Conservation (phyloP, 441 rosid genomes). For the Adansonia grandidieri region DNA sequence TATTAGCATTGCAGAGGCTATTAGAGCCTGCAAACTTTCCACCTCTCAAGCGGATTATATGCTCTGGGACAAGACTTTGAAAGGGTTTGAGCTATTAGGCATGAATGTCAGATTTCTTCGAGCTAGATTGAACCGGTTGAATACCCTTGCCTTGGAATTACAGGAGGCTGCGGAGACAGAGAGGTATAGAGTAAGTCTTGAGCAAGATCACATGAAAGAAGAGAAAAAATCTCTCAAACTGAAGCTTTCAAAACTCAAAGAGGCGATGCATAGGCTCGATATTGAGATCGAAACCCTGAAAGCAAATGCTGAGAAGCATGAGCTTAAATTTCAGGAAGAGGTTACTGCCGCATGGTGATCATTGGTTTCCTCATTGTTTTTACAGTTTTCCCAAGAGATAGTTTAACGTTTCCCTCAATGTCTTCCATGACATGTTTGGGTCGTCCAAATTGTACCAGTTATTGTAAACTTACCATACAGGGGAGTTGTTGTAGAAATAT, state of each 20-base stretch:
- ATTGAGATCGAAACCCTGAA: constrained; percentile 28
- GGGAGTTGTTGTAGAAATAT: neutral
- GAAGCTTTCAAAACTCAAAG: constrained; percentile 34
- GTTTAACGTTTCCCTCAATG: neutral
- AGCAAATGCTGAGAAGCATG: constrained; percentile 16
- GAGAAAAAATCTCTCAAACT: constrained; percentile 33
- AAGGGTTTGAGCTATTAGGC: constrained; percentile 44
- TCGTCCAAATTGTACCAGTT: neutral
- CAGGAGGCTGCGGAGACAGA: constrained; percentile 17
- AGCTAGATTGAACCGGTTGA: constrained; percentile 34
- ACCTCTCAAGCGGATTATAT: constrained; percentile 30
- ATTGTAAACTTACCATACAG: neutral
- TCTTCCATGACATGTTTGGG: neutral
- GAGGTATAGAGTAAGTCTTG: constrained; percentile 30
- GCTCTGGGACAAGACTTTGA: constrained; percentile 43
- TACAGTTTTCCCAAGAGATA: neutral
- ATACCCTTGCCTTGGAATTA: constrained; percentile 28
- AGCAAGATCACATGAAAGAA: constrained; percentile 29
- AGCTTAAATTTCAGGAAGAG: constrained; percentile 34
- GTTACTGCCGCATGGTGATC: constrained; percentile 43
- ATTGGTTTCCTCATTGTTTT: neutral
- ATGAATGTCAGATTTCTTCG: constrained; percentile 47
- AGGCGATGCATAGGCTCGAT: constrained; percentile 30
- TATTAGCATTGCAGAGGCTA: constrained; percentile 47
- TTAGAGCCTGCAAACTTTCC: constrained; percentile 42